These are phyloP conservation scores for Fusarium torreyae DNA, from an alignment of 2,329 filamentous ascomycete species.

Conservation along the genomic window DNA sequence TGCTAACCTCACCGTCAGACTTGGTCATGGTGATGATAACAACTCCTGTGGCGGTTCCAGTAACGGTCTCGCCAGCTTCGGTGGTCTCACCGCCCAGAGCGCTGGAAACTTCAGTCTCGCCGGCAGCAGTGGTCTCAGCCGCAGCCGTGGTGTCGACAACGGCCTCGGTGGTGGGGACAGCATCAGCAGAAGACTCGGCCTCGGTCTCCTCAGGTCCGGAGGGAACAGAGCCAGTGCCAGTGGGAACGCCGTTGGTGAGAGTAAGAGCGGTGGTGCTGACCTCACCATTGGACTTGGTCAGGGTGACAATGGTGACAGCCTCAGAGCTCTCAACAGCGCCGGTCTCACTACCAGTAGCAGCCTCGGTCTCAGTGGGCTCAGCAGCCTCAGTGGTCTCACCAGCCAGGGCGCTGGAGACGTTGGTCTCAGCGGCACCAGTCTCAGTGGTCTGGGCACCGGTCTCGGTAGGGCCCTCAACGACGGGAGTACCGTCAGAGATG, in stretches of 20 bases:
- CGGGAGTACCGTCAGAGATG: conserved; percentile 43
- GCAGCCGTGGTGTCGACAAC: conserved; percentile 13
- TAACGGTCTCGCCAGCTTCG: conserved; percentile 12
- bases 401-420: conserved; percentile 22
- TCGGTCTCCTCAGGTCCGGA: conserved; percentile 6
- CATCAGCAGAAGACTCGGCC: not conserved
- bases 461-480: conserved; percentile 41
- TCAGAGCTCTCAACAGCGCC: conserved; percentile 16
- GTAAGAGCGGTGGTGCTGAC: conserved; percentile 19
- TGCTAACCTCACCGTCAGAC: conserved; percentile 34
- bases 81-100: not conserved
- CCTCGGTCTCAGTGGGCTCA: conserved; percentile 16
- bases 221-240: conserved; percentile 18
- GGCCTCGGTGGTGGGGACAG: conserved; percentile 8
- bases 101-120: not conserved
- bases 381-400: conserved; percentile 36
- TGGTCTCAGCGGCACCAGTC: conserved; percentile 28
- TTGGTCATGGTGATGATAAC: conserved; percentile 40
- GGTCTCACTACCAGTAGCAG: not conserved
- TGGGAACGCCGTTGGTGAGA: conserved; percentile 11
- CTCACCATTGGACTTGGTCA: conserved; percentile 21
- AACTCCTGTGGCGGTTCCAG: conserved; percentile 24
- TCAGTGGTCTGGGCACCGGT: conserved; percentile 27
- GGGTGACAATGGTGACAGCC: conserved; percentile 32
- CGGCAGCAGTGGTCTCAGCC: conserved; percentile 13